Base-by-base conservation (phyloP, 768 basidiomycete species). In the Suillus hirtellus region DNA sequence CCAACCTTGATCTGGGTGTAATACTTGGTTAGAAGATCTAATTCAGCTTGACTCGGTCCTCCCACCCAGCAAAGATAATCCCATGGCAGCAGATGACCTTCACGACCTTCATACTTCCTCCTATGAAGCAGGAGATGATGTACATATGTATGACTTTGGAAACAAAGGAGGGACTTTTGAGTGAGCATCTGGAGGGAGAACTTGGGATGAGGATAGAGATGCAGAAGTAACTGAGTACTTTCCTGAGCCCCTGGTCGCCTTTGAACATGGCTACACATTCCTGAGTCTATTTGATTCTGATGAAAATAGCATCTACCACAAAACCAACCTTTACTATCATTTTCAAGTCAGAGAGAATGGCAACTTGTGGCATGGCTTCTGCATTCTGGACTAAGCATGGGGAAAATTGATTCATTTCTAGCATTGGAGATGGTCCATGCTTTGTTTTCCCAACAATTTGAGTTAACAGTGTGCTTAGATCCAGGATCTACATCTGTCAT, bases 321-420 rank as follows among this genome's bases (percentile, higher is more conserved):
- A 46, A n/a, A 46, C 44, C 3, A 46, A 46, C 5, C 5, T 31
- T 6, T 31, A 31, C 31, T 31, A 31, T 31, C 31, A 0, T 31
- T 31, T 31, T n/a, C 19, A 11, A n/a, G 44, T 21, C 0, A 3
- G 44, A 46, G n/a, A 21, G 75, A 79, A 54, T 78, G 76, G 76
- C 67, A 75, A 65, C 19, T 75, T 9, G 76, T 67, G 0, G 66
- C 60, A 5, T 77, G 73, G 65, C 68, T 77, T 1, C 42, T 69
- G 19, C 65, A 49, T 4, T 73, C 72, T 6, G 69, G 12, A 19
- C 60, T 79, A 37, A 77, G 74, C 53, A 74, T 76, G 74, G 64
- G 65, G 11, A 53, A 61, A 6, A 71, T 76, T 1, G 63, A 74
- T 27, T 62, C 69, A 24, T 76, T 75, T 46, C 63, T 78, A n/a